A percentile compares a stretch with the other conserved stretches of the same genome.
Evolutionary conservation across 352 stramenopile species (phyloP).

Genomic region (Phytopythium mirpurense): DNA sequence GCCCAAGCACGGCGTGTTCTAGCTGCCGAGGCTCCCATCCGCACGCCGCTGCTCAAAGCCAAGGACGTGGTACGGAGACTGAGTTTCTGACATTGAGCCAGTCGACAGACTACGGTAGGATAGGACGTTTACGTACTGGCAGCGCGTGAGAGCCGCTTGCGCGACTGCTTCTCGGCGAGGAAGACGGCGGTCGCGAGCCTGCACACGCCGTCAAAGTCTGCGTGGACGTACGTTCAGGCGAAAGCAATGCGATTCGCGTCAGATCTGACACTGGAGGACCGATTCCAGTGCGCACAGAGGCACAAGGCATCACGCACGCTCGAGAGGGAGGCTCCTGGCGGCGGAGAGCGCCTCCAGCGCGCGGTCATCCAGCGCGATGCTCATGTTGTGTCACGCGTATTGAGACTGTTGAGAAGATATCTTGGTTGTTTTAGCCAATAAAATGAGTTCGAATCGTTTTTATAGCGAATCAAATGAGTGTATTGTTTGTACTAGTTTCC

Average conservation of each 20-base stretch:
- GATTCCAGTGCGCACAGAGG: too few relatives aligned
- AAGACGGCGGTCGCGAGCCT: constrained; percentile 57
- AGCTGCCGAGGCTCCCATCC: constrained; percentile 54
- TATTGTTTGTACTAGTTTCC: too few relatives aligned
- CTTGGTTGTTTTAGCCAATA: constrained; percentile 4
- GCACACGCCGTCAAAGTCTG: constrained; percentile 57
- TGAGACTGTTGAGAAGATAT: constrained; percentile 1
- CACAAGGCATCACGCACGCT: constrained; percentile 22
- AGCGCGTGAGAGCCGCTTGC: constrained; percentile 43
- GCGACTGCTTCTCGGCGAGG: constrained; percentile 60
- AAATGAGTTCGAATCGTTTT: not conserved
- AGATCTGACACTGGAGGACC: too few relatives aligned
- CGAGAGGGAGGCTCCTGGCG: constrained; percentile 24
- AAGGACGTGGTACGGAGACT: too few relatives aligned
- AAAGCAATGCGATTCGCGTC: too few relatives aligned
- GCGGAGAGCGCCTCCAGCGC: constrained; percentile 43
- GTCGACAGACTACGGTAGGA: too few relatives aligned
- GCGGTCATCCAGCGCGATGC: constrained; percentile 54
- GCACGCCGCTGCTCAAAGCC: constrained; percentile 28
- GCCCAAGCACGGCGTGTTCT: constrained; percentile 46
- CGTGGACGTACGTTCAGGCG: not conserved
- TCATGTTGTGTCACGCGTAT: constrained; percentile 20
- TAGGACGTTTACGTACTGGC: constrained; percentile 32
- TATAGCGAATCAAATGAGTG: constrained; percentile 10
- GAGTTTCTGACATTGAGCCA: too few relatives aligned